A percentile compares a stretch with the other conserved stretches of the same genome.
phyloP scores from a whole-genome alignment of 164 flowering plant genomes.

The Euptelea pleiosperma region DNA sequence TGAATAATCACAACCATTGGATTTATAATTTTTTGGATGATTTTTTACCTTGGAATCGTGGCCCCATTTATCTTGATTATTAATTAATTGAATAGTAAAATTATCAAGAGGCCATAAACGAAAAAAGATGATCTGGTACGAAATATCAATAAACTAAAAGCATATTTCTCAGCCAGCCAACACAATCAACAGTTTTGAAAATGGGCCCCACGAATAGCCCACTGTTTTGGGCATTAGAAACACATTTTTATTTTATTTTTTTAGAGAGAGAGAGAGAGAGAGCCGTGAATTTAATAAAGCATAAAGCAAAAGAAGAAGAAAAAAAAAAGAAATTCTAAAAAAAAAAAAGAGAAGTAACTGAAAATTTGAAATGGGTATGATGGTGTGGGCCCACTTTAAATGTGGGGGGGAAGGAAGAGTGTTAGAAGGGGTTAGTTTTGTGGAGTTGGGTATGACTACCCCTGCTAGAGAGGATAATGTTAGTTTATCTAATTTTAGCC shows the following conservation, averaged over 20 bases:
- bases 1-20: too few relatives aligned
- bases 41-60: too few relatives aligned
- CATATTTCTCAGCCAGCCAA: too few relatives aligned
- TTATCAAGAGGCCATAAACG: too few relatives aligned
- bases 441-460: slow-evolving; percentile 35
- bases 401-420: slow-evolving; percentile 13
- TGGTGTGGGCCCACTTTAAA: slow-evolving; percentile 5
- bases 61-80: too few relatives aligned
- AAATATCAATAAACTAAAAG: too few relatives aligned
- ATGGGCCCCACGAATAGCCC: slow-evolving; percentile 2
- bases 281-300: slow-evolving; percentile 15
- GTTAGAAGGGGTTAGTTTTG: slow-evolving; percentile 9
- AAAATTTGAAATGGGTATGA: background rate
- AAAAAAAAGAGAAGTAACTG: background rate
- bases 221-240: background rate
- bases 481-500: slow-evolving; percentile 37
- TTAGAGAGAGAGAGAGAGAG: background rate
- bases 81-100: too few relatives aligned
- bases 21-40: too few relatives aligned
- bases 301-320: slow-evolving; percentile 12
- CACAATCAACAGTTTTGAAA: too few relatives aligned
- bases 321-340: background rate
- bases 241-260: background rate
- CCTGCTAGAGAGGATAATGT: slow-evolving; percentile 17
- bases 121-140: too few relatives aligned